Evolutionary conservation across 1,284 basidiomycete genomes (phyloP), one percentile per base, ranked within the genome.

Genomic region (Trametes sp.): DNA sequence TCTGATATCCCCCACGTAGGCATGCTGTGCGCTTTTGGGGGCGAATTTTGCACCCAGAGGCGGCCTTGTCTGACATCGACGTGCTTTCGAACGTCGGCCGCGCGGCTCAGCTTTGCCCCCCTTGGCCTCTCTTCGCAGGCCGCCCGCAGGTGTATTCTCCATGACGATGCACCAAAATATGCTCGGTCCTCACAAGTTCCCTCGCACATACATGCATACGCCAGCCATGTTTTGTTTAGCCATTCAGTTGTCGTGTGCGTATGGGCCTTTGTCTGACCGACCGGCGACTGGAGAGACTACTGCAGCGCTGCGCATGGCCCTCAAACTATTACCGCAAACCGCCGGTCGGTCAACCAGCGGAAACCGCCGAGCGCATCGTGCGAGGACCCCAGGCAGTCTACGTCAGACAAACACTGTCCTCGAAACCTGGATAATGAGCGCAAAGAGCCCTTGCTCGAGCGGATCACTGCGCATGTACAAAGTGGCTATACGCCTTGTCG

Each of bases 351-450:
- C 28, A 48, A 41, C n/a, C 35, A 54, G 4, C 58, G 59, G 53
- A 50, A 54, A 41, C 38, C 26, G 11, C 59, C 59, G 59, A 53
- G 29, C n/a, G n/a, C n/a, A n/a, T n/a, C n/a, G n/a, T n/a, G n/a
- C n/a, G n/a, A n/a, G n/a, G n/a, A n/a, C n/a, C n/a, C n/a, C n/a
- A n/a, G n/a, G n/a, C n/a, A n/a, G n/a, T n/a, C n/a, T n/a, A n/a
- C n/a, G n/a, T n/a, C n/a, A n/a, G n/a, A n/a, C n/a, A n/a, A n/a
- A n/a, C n/a, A n/a, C n/a, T n/a, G n/a, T n/a, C n/a, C n/a, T n/a
- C n/a, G n/a, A n/a, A n/a, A n/a, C n/a, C n/a, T n/a, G n/a, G n/a
- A n/a, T n/a, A n/a, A n/a, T n/a, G n/a, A n/a, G n/a, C n/a, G n/a
- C n/a, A n/a, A n/a, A n/a, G n/a, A n/a, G n/a, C n/a, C n/a, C n/a